Conservation (phyloP, 1,284 basidiomycete species). For the Crucibulum parvulum region DNA sequence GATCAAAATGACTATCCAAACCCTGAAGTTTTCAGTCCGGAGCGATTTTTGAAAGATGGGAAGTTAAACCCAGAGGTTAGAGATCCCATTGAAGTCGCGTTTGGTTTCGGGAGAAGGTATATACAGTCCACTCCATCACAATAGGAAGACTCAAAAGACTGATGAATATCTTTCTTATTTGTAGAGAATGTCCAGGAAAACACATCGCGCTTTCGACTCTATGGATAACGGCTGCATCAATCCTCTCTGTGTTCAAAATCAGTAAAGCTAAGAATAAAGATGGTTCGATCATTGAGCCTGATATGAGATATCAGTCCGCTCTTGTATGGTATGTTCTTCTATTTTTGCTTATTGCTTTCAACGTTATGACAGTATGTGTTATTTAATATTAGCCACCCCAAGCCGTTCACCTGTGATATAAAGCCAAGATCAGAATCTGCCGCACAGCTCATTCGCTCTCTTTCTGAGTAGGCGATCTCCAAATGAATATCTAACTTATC, state of each 20-base stretch:
- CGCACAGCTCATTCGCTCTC: no score
- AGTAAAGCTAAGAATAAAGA: constrained; percentile 23
- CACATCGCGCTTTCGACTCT: constrained; percentile 35
- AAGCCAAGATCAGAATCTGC: no score
- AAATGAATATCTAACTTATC: no score
- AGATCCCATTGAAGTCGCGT: constrained; percentile 30
- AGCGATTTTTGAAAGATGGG: constrained; percentile 40
- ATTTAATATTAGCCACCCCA: no score
- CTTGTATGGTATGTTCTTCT: constrained; percentile 13
- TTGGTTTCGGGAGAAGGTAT: constrained; percentile 44
- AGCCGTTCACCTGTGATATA: no score
- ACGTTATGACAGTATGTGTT: no score
- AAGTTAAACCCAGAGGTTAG: constrained; percentile 26
- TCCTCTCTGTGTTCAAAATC: constrained; percentile 34
- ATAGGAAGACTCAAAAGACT: background rate
- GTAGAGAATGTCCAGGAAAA: constrained; percentile 53
- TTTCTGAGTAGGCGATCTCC: no score
- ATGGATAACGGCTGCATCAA: constrained; percentile 36
- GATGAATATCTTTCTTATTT: background rate
- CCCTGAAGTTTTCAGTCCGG: constrained; percentile 45
- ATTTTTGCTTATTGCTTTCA: no score
- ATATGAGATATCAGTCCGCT: constrained; percentile 14
- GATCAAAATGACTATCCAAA: constrained; percentile 43
- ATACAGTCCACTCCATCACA: background rate
- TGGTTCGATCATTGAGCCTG: constrained; percentile 27